phyloP scores from a whole-genome alignment of 1,284 basidiomycete genomes.

The Sanghuangporus baumii region DNA sequence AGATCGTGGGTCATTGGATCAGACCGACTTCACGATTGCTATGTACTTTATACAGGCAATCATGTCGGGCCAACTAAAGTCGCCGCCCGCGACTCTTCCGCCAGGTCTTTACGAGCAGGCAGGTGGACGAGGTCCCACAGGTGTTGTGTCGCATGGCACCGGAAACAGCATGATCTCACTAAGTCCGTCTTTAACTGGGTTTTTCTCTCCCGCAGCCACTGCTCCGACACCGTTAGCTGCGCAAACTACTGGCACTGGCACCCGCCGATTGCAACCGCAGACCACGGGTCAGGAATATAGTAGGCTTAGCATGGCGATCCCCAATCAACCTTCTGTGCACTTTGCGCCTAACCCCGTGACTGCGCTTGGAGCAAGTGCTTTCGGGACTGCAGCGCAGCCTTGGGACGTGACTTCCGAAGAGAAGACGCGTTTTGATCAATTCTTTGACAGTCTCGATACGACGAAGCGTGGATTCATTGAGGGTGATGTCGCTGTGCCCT shows the following conservation, averaged over 20 bases:
- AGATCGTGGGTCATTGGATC: slow-evolving; percentile 84
- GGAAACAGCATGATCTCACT: slow-evolving; percentile 51
- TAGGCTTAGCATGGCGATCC: slow-evolving; percentile 8
- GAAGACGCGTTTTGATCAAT: slow-evolving; percentile 75
- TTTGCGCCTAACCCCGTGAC: slow-evolving; percentile 15
- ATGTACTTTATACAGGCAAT: slow-evolving; percentile 94
- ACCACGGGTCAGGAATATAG: slow-evolving; percentile 35
- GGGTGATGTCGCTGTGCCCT: slow-evolving; percentile 92
- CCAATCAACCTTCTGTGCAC: slow-evolving; percentile 3
- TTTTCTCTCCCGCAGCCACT: slow-evolving; percentile 32
- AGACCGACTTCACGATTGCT: slow-evolving; percentile 91
- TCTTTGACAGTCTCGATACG: slow-evolving; percentile 82
- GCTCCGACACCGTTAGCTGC: slow-evolving; percentile 23
- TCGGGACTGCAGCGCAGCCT: slow-evolving; percentile 29
- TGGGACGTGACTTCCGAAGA: slow-evolving; percentile 89
- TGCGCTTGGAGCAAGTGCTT: slow-evolving; percentile 31
- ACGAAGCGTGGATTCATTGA: slow-evolving; percentile 80
- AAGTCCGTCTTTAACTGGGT: slow-evolving; percentile 39
- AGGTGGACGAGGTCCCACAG: slow-evolving; percentile 36
- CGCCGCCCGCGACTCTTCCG: slow-evolving; percentile 78
- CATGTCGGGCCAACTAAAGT: slow-evolving; percentile 78
- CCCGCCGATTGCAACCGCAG: slow-evolving; percentile 30
- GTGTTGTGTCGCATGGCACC: slow-evolving; percentile 50
- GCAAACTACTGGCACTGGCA: slow-evolving; percentile 10
- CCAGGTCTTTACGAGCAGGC: slow-evolving; percentile 89